Evolutionary conservation across 2,329 filamentous ascomycete species (phyloP), one percentile per base, ranked within the genome.

Genomic region (Phialophora tarda): DNA sequence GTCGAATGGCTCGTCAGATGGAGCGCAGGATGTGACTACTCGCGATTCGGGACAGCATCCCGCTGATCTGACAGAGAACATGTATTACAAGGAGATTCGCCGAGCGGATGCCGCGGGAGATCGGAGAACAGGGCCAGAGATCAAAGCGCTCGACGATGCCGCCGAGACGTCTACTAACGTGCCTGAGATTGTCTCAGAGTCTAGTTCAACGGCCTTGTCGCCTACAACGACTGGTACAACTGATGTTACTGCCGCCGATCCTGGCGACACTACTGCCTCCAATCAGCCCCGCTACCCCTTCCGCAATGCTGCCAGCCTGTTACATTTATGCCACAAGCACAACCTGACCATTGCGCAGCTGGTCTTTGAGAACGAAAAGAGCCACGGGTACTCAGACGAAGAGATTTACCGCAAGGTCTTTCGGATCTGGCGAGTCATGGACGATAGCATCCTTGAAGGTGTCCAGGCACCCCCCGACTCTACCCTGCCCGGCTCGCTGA

Each of bases 311-410:
- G 61, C 47, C 34, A 64, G 63, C 50, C 58, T 71, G 21, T 55
- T 71, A 51, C 50, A 63, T 30, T 41, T 71, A 34, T 71, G 67
- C 41, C 63, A 67, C 54, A 59, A 69, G 53, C 66, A 71, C 51
- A 67, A 71, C 59, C 56, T 71, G 56, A 71, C 69, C n/a, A 71
- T 71, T 34, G 67, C 67, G 3, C 67, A 71, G 44, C 55, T 71
- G 54, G 63, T 71, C 50, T 71, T 63, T 58, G 67, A 71, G 64
- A 71, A 71, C 47, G 69, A 71, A 60, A 71, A 69, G 57, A 65
- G 64, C 47, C 64, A 67, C 21, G 67, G 69, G 28, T 50, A 53
- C 17, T 59, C 55, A n/a, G 69, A 71, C 30, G 44, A 65, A 21
- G 59, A 69, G 50, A 66, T 71, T 14, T 71, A 67, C 44, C 55